Evolutionary conservation across 2,329 filamentous ascomycete species (phyloP), one percentile per base, ranked within the genome.

Genomic region (Fulvia fulva): DNA sequence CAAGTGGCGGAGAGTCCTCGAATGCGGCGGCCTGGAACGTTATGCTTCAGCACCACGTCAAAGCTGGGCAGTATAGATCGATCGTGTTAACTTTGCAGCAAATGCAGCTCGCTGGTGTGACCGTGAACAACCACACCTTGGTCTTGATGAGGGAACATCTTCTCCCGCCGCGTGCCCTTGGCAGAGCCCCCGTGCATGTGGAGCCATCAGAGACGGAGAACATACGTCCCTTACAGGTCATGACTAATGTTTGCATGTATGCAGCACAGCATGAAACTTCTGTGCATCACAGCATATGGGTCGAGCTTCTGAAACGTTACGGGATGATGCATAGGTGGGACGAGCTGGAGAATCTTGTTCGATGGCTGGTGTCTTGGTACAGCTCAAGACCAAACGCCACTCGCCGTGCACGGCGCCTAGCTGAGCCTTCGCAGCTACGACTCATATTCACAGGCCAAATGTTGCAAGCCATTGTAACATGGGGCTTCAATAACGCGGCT

Each of bases 221-320:
- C 12, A 63, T 58, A 34, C 74, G 78, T 47, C 74, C 77, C 25
- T 58, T 78, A 5, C 70, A 73, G 12, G 75, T 82, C 65, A 71
- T 82, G 49, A 73, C 79, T 3, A 78, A 77, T 28, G 73, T 49
- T 73, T 82, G 44, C 74, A 83, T 52, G 71, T 77, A 59, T 73
- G 59, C 68, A 16, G 63, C 61, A 26, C 50, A 61, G 22, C 53
- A 51, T 21, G 62, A 63, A 4, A 70, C 41, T 78, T 77, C 19
- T 72, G 72, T 55, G 63, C 71, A 56, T 82, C 23, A 73, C 73
- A 22, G 71, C 75, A 2, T 70, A 62, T 88, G 85, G 86, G 71
- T 74, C 49, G 83, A 87, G 66, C 74, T 86, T 9, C 67, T 88
- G 44, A 81, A 81, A 47, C 79, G 84, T 26, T 78, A 83, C 47